Evolutionary conservation across 305 asterid genomes (phyloP).

Genomic region (Plantago coronopus): DNA sequence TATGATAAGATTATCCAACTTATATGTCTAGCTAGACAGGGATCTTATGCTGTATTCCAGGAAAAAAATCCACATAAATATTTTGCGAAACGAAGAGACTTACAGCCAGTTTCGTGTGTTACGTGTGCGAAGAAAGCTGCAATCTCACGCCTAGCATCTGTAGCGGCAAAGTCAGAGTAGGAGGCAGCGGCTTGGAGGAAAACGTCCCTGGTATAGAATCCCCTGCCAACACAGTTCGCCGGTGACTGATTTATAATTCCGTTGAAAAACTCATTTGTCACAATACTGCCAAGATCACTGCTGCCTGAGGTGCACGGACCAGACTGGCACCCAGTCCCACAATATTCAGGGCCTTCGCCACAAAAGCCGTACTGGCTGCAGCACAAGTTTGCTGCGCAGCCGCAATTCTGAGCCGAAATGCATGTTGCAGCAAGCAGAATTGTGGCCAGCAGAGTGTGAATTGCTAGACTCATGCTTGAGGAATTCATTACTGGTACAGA

Average conservation of each 20-base stretch:
- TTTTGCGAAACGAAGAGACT: too few relatives aligned
- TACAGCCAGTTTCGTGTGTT: slow-evolving; percentile 33
- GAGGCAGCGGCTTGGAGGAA: slow-evolving; percentile 26
- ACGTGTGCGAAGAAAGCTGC: slow-evolving; percentile 36
- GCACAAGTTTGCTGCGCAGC: slow-evolving; percentile 28
- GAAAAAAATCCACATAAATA: too few relatives aligned
- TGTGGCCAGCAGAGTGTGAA: slow-evolving; percentile 8
- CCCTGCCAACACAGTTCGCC: slow-evolving; percentile 20
- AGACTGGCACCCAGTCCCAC: slow-evolving; percentile 30
- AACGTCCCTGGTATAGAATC: slow-evolving; percentile 29
- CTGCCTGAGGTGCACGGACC: slow-evolving; percentile 25
- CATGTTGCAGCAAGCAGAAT: slow-evolving; percentile 10
- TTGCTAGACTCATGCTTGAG: not conserved
- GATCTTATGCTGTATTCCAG: too few relatives aligned
- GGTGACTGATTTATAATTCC: slow-evolving; percentile 19
- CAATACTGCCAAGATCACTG: slow-evolving; percentile 15
- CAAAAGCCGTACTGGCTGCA: slow-evolving; percentile 35
- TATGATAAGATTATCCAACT: too few relatives aligned
- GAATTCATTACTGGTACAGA: not conserved
- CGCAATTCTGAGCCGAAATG: slow-evolving; percentile 24
- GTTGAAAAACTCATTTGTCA: slow-evolving; percentile 23
- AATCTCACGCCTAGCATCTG: slow-evolving; percentile 26
- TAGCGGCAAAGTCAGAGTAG: slow-evolving; percentile 21
- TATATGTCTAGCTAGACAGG: too few relatives aligned
- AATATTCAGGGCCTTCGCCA: slow-evolving; percentile 22